Conservation (phyloP, 2,329 filamentous ascomycete species). For the Hansfordia pulvinata region DNA sequence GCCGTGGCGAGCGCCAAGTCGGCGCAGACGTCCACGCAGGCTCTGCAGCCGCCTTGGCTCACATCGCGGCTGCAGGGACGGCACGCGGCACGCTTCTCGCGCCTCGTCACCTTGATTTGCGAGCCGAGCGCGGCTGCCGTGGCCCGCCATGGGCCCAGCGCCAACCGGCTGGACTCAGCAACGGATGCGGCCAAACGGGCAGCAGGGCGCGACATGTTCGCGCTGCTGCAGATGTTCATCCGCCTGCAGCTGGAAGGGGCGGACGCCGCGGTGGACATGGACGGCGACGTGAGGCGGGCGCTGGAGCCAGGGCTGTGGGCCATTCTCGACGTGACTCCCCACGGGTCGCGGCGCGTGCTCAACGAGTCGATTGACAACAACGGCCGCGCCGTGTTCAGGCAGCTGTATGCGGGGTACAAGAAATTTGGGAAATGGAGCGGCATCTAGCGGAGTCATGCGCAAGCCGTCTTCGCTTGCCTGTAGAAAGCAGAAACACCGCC, state of each 20-base stretch:
- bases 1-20: conserved; percentile 10
- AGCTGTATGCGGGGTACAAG: conserved; percentile 44
- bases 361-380: conserved; percentile 46
- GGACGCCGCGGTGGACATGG: conserved; percentile 30
- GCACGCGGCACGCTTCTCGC: conserved; percentile 37
- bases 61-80: conserved; percentile 19
- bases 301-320: conserved; percentile 45
- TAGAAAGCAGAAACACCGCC: no score
- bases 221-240: conserved; percentile 44
- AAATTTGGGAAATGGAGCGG: conserved; percentile 53
- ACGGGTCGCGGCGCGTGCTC: conserved; percentile 39
- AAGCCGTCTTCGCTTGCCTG: no score
- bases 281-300: conserved; percentile 35
- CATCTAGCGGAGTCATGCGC: no score
- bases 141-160: conserved; percentile 25
- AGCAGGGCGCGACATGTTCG: conserved; percentile 48
- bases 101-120: conserved; percentile 44
- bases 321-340: conserved; percentile 42
- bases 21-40: conserved; percentile 9
- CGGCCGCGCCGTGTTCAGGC: conserved; percentile 43
- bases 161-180: conserved; percentile 38
- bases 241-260: conserved; percentile 48
- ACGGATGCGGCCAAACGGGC: conserved; percentile 47
- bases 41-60: conserved; percentile 20
- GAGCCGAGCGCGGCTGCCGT: conserved; percentile 44